Conservation (phyloP, 2,329 filamentous ascomycete genomes). For the Fonsecaea monophora region DNA sequence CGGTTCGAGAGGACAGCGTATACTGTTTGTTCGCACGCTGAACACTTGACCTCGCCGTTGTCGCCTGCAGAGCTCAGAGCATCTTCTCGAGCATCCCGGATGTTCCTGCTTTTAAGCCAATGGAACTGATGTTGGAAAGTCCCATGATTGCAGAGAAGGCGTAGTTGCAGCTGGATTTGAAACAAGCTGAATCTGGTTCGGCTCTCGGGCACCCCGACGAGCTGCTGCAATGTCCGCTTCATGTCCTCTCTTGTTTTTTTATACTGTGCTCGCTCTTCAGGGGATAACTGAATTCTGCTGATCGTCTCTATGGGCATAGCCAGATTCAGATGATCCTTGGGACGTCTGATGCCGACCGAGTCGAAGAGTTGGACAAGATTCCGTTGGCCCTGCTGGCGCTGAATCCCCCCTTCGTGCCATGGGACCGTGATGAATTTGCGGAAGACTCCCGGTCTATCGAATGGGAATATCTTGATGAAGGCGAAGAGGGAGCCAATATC, state of each 20-base stretch:
- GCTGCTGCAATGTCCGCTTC: slow-evolving; percentile 48
- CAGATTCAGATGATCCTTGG: slow-evolving; percentile 30
- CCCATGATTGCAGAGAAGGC: slow-evolving; percentile 60
- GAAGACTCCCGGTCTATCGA: slow-evolving; percentile 52
- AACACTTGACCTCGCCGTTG: slow-evolving; percentile 44
- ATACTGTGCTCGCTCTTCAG: slow-evolving; percentile 37
- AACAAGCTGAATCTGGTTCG: slow-evolving; percentile 54
- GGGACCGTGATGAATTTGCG: slow-evolving; percentile 54
- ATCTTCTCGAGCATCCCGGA: slow-evolving; percentile 48
- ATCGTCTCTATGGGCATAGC: slow-evolving; percentile 41
- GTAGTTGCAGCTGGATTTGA: slow-evolving; percentile 55
- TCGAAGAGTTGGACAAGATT: slow-evolving; percentile 45
- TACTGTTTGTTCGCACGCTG: slow-evolving; percentile 43
- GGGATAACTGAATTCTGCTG: slow-evolving; percentile 46
- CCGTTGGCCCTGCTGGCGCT: slow-evolving; percentile 30
- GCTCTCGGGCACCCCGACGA: slow-evolving; percentile 42
- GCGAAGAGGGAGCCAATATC: slow-evolving; percentile 61
- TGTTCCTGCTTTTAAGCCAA: slow-evolving; percentile 48
- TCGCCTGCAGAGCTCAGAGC: slow-evolving; percentile 41
- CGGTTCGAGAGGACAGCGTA: slow-evolving; percentile 35
- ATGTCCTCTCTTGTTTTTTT: slow-evolving; percentile 48
- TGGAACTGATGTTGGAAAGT: slow-evolving; percentile 54
- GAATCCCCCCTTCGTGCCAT: slow-evolving; percentile 44
- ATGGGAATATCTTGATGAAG: slow-evolving; percentile 55
- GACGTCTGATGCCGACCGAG: slow-evolving; percentile 40